Conservation (phyloP, 495 filamentous ascomycete species). For the Rhizodiscina lignyota region DNA sequence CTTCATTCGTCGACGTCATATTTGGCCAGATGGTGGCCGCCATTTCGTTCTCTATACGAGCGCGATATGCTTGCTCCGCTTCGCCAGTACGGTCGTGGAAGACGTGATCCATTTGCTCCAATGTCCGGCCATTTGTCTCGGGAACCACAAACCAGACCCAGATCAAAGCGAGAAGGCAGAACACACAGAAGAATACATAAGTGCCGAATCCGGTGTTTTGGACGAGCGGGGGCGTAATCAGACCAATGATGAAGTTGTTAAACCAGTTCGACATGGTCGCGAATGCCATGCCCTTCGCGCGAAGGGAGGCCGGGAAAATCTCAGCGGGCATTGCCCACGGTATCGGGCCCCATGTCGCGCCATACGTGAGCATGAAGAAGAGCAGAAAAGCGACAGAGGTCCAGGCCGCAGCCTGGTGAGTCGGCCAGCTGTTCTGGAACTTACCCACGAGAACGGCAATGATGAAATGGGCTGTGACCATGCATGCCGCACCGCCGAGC, state of each 20-base stretch:
- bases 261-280: slow-evolving; percentile 36
- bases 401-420: slow-evolving; percentile 16
- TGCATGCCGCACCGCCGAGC: slow-evolving; percentile 11
- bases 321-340: slow-evolving; percentile 15
- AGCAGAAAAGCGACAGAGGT: slow-evolving; percentile 14
- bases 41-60: too few species aligned
- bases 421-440: slow-evolving; percentile 12
- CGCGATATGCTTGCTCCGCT: too few species aligned
- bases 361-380: slow-evolving; percentile 14
- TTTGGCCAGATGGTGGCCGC: too few species aligned
- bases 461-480: slow-evolving; percentile 17
- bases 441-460: slow-evolving; percentile 18
- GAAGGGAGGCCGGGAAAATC: slow-evolving; percentile 12
- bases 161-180: slow-evolving; percentile 31
- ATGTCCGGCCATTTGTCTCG: slow-evolving; percentile 19
- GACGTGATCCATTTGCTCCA: slow-evolving; percentile 17
- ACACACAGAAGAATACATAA: slow-evolving; percentile 36
- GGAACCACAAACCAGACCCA: slow-evolving; percentile 36
- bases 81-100: slow-evolving; percentile 3
- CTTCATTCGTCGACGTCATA: too few species aligned
- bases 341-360: slow-evolving; percentile 10
- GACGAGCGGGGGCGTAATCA: slow-evolving; percentile 35
- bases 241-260: slow-evolving; percentile 38
- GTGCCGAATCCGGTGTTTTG: slow-evolving; percentile 35
- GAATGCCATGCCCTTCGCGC: slow-evolving; percentile 26